A percentile compares a stretch with the other conserved stretches of the same genome.
phyloP scores from a whole-genome alignment of 306 rosid species.

The Cyclanthera cordifolia region DNA sequence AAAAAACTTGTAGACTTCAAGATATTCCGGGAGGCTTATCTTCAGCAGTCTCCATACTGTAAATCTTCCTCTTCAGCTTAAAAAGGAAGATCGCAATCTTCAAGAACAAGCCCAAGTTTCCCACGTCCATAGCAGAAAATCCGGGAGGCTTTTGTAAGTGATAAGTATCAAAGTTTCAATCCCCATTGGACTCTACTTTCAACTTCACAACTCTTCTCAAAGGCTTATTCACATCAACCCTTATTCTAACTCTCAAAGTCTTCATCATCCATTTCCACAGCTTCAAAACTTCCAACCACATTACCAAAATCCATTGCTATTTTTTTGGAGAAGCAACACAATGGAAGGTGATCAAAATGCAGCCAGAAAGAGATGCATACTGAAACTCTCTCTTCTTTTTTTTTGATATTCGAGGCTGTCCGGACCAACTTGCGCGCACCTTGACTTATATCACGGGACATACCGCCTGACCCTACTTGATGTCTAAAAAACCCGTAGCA shows the following conservation, averaged over 20 bases:
- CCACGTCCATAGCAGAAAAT: neutral
- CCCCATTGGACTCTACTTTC: neutral
- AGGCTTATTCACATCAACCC: neutral
- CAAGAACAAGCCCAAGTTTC: neutral
- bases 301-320: neutral
- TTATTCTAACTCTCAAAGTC: neutral
- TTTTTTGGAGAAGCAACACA: neutral
- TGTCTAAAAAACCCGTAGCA: no score
- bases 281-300: neutral
- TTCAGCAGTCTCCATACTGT: neutral
- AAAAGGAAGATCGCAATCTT: neutral
- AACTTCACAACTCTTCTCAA: slow-evolving; percentile 3
- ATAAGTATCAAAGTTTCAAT: neutral
- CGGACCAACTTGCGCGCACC: no score
- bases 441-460: no score
- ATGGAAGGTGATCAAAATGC: neutral
- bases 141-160: neutral
- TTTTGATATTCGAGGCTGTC: no score
- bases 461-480: no score
- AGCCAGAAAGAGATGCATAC: neutral
- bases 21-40: no score
- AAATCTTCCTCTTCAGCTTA: neutral
- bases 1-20: no score
- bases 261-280: neutral
- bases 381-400: no score